Percentiles rank a stretch among this genome's conserved stretches.
Evolutionary conservation across 1,139 yeast species (phyloP).

Genomic region (Magnusiomyces paraingens): DNA sequence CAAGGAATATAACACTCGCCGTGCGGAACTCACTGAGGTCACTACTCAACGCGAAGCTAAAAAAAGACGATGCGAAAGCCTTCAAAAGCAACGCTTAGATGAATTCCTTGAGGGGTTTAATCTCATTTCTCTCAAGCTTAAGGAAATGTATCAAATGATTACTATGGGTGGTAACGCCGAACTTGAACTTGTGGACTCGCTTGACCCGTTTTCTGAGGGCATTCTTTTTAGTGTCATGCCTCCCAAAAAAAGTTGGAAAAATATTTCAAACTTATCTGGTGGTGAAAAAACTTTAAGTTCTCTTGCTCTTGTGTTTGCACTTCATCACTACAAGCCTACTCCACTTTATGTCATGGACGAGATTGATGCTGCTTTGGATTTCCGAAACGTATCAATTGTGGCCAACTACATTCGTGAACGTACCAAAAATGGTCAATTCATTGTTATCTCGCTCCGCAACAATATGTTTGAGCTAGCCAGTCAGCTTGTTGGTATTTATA

Average conservation of each 20-base stretch:
- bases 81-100: slow-evolving; percentile 67
- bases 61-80: slow-evolving; percentile 57
- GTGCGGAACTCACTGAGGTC: slow-evolving; percentile 60
- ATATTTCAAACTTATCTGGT: slow-evolving; percentile 90
- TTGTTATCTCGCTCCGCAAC: slow-evolving; percentile 89
- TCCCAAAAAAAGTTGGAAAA: slow-evolving; percentile 96
- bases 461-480: slow-evolving; percentile 97
- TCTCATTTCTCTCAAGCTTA: slow-evolving; percentile 76
- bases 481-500: slow-evolving; percentile 91
- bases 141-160: slow-evolving; percentile 97
- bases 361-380: slow-evolving; percentile 97
- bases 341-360: slow-evolving; percentile 99
- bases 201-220: slow-evolving; percentile 98
- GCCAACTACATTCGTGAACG: slow-evolving; percentile 95
- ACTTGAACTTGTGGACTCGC: slow-evolving; percentile 85
- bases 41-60: slow-evolving; percentile 61
- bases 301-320: slow-evolving; percentile 90
- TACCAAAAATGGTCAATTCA: slow-evolving; percentile 92
- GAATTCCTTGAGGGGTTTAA: slow-evolving; percentile 94
- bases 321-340: slow-evolving; percentile 94
- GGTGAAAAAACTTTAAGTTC: slow-evolving; percentile 97
- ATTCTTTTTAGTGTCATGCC: slow-evolving; percentile 98
- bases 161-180: slow-evolving; percentile 99
- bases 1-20: slow-evolving; percentile 56
- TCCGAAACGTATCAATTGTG: slow-evolving; percentile 92